phyloP scores from a whole-genome alignment of 345 rosid species.

The Pistacia vera region DNA sequence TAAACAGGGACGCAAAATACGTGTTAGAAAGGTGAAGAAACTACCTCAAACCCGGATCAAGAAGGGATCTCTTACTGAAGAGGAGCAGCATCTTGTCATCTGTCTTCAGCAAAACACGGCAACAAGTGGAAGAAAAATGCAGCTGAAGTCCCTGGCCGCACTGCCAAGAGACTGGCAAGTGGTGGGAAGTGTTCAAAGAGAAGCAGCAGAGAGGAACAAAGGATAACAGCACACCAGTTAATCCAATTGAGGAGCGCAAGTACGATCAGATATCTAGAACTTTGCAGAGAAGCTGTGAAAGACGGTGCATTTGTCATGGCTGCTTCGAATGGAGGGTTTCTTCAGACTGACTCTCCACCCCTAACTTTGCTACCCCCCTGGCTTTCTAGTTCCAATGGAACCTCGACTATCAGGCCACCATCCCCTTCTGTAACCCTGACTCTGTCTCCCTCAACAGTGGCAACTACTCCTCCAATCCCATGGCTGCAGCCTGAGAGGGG shows the following conservation, averaged over 20 bases:
- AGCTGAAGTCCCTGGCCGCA: constrained; percentile 92
- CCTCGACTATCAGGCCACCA: constrained; percentile 51
- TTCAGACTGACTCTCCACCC: constrained; percentile 52
- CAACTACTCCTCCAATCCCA: constrained; percentile 70
- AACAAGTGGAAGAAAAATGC: constrained; percentile 99
- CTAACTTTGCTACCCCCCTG: constrained; percentile 73
- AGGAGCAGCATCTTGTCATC: constrained; percentile 91
- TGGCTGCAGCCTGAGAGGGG: constrained; percentile 85
- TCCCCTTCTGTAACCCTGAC: constrained; percentile 85
- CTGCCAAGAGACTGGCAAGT: constrained; percentile 93
- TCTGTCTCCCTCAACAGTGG: constrained; percentile 74
- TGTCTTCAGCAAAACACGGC: constrained; percentile 93
- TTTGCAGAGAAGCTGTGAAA: constrained; percentile 95
- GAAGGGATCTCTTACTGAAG: constrained; percentile 91
- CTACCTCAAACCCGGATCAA: constrained; percentile 98
- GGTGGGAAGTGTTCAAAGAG: constrained; percentile 99
- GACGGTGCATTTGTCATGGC: constrained; percentile 74
- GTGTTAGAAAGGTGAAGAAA: constrained; percentile 97
- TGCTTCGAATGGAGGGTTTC: constrained; percentile 69
- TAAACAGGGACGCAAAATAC: constrained; percentile 94
- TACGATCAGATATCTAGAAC: constrained; percentile 92
- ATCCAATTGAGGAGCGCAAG: constrained; percentile 84
- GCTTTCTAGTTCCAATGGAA: constrained; percentile 78
- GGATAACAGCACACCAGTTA: constrained; percentile 61
- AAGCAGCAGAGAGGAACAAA: constrained; percentile 92